A percentile compares a stretch with the other conserved stretches of the same genome.
phyloP scores from a whole-genome alignment of 2,329 filamentous ascomycete genomes.

The Chaetothyriales sp. region DNA sequence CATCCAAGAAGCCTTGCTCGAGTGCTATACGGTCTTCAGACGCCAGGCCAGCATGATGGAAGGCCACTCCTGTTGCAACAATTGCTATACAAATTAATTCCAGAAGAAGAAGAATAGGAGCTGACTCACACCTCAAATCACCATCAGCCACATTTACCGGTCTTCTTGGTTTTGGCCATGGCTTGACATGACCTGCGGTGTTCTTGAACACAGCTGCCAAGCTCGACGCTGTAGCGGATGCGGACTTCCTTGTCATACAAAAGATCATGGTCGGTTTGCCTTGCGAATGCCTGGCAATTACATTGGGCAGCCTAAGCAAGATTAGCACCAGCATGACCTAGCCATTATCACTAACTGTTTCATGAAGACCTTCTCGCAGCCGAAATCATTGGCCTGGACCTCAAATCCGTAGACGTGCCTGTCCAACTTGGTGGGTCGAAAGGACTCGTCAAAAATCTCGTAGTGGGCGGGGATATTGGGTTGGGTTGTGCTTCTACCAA shows the following conservation, averaged over 20 bases:
- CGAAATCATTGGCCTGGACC: conserved; percentile 52
- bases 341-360: conserved; percentile 35
- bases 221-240: conserved; percentile 49
- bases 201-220: conserved; percentile 50
- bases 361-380: conserved; percentile 57
- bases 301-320: conserved; percentile 26
- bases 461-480: conserved; percentile 48
- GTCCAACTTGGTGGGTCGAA: conserved; percentile 60
- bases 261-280: conserved; percentile 71
- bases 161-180: conserved; percentile 47
- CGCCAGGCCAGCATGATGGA: conserved; percentile 67
- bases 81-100: conserved; percentile 20
- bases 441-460: conserved; percentile 63
- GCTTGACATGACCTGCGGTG: conserved; percentile 36
- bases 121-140: conserved; percentile 34
- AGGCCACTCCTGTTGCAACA: conserved; percentile 50
- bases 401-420: conserved; percentile 64
- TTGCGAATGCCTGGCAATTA: conserved; percentile 52
- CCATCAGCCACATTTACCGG: conserved; percentile 39
- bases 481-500: conserved; percentile 49
- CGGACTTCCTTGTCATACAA: conserved; percentile 60
- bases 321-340: too few species aligned
- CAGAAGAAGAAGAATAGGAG: conserved; percentile 25
- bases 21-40: conserved; percentile 47
- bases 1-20: conserved; percentile 52